phyloP scores from a whole-genome alignment of 208 protist genomes.

The Acanthamoeba royreba region DNA sequence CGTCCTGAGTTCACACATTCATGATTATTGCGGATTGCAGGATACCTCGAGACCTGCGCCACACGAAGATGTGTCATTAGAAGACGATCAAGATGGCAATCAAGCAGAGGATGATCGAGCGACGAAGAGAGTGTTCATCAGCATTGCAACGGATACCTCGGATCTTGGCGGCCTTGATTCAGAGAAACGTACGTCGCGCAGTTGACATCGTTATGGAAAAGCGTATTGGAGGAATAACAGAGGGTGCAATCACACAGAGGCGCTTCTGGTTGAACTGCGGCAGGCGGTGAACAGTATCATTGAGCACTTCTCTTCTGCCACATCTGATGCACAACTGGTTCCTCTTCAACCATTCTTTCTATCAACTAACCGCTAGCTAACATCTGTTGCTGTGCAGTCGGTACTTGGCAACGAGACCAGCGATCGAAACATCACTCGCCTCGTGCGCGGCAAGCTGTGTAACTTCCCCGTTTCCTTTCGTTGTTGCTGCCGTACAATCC shows the following conservation, averaged over 20 bases:
- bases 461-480: not conserved
- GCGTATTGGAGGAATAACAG: not conserved
- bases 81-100: not conserved
- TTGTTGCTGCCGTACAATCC: not conserved
- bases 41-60: not conserved
- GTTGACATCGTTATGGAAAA: too few species aligned
- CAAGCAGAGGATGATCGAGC: not conserved
- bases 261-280: not conserved
- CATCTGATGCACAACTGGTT: not conserved
- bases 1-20: not conserved
- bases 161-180: not conserved
- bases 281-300: not conserved
- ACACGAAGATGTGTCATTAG: not conserved
- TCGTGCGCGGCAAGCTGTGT: conserved; percentile 3
- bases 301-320: not conserved
- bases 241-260: not conserved
- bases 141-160: not conserved
- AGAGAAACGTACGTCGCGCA: not conserved
- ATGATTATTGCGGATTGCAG: not conserved
- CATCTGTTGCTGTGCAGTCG: not conserved
- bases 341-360: too few species aligned
- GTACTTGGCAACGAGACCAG: not conserved
- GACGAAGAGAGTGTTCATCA: not conserved
- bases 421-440: not conserved
- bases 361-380: too few species aligned